Evolutionary conservation across 306 rosid species (phyloP), one percentile per base, ranked within the genome.

Genomic region (Trifolium dubium): DNA sequence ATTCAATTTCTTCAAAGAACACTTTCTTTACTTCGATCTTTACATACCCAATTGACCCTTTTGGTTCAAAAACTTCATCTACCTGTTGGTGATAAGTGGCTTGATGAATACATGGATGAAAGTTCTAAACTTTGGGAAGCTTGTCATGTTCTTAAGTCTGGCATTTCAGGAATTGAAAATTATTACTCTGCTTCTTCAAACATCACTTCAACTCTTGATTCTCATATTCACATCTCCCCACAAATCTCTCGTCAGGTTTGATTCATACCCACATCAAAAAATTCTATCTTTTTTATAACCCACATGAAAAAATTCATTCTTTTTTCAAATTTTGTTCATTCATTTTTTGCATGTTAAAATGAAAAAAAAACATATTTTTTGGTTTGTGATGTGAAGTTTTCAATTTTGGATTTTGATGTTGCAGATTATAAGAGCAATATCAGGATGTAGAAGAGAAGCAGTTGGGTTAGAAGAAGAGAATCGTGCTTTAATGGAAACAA

Each of bases 91-190:
- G 99, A 95, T 71, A 95, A 95, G 83, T 95, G 99, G 99, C 93
- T 95, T 11, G 98, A 95, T 74, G 99, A 95, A 75, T 95, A 95
- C 84, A 95, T 95, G 99, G 99, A 95, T 73, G 98, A 95, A 76
- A 95, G 98, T 62, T 87, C 98, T n/a, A 95, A 88, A 80, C 99
- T 95, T 17, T 95, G 99, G 99, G 98, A 95, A 35, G 97, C 96
- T 63, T 95, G 98, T 47, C 96, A 90, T 76, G 96, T 95, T 70
- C 90, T 95, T 63, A 95, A 95, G 89, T 87, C 98, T 19, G 99
- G 89, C 56, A 86, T 95, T 69, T 95, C 97, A 1, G 91, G 88
- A 54, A 87, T 95, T 82, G 99, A 95, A 46, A 86, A 34, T 54
- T 92, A 83, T 83, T 87, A 83, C 83, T 88, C 99, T 47, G 85